Evolutionary conservation across 1,284 basidiomycete genomes (phyloP).

Genomic region (Cutaneotrichosporon cutaneum): DNA sequence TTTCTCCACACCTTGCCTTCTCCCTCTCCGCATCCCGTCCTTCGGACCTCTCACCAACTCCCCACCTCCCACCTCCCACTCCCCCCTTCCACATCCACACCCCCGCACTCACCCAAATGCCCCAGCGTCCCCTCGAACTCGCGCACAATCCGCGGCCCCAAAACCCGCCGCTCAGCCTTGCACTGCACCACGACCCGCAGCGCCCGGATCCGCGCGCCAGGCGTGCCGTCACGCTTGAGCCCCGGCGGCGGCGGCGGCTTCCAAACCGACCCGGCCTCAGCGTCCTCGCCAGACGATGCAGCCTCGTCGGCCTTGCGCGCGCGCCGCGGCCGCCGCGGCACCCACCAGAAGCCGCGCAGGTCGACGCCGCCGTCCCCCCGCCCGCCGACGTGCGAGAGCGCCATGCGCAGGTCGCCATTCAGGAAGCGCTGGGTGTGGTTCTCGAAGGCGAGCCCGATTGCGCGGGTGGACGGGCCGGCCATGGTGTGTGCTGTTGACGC

Average conservation of each 20-base stretch:
- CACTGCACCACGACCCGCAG: slow-evolving; percentile 82
- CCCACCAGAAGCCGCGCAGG: slow-evolving; percentile 88
- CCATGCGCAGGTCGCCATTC: slow-evolving; percentile 70
- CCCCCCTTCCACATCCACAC: slow-evolving; percentile 16
- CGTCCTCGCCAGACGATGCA: neutral
- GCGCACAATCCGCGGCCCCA: slow-evolving; percentile 73
- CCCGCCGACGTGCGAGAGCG: slow-evolving; percentile 69
- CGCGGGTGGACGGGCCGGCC: slow-evolving; percentile 53
- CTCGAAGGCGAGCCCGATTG: slow-evolving; percentile 74
- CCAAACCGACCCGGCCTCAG: neutral
- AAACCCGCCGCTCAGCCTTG: slow-evolving; percentile 79
- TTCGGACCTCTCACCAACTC: too few relatives aligned
- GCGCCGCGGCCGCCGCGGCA: slow-evolving; percentile 56
- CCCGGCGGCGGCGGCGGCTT: neutral
- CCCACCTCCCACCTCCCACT: neutral
- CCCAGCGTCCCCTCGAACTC: slow-evolving; percentile 81
- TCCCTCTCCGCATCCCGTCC: neutral
- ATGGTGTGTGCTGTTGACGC: neutral
- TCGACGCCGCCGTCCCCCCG: slow-evolving; percentile 81
- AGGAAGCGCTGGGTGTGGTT: slow-evolving; percentile 64
- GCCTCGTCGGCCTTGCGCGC: neutral
- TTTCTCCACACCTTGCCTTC: neutral
- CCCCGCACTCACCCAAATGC: slow-evolving; percentile 23
- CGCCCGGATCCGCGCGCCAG: slow-evolving; percentile 41
- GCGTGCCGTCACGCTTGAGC: slow-evolving; percentile 3